phyloP scores from a whole-genome alignment of 495 filamentous ascomycete genomes.

The Chaetomium tenue region DNA sequence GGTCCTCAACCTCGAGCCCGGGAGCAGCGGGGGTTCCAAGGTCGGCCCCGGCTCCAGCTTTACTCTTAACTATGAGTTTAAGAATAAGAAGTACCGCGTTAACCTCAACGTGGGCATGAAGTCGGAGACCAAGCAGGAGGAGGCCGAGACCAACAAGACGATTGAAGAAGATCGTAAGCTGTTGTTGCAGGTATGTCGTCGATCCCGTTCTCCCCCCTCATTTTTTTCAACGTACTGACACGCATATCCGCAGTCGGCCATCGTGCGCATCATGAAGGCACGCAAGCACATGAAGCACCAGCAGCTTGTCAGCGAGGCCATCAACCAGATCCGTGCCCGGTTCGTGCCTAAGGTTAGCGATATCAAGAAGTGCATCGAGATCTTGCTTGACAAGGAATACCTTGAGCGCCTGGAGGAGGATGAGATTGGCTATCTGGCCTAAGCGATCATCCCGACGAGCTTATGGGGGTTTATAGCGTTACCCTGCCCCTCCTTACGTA shows the following conservation, averaged over 20 bases:
- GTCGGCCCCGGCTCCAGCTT: slow-evolving; percentile 72
- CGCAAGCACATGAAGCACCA: slow-evolving; percentile 98
- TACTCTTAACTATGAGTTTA: slow-evolving; percentile 87
- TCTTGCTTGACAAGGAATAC: slow-evolving; percentile 98
- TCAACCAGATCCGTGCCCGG: slow-evolving; percentile 88
- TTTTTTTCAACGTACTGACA: background rate
- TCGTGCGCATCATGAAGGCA: slow-evolving; percentile 99
- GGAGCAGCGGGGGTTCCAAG: slow-evolving; percentile 53
- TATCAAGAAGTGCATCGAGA: slow-evolving; percentile 99
- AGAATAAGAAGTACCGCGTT: slow-evolving; percentile 94
- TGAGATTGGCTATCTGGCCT: slow-evolving; percentile 88
- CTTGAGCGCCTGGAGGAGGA: slow-evolving; percentile 92
- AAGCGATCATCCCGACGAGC: slow-evolving; percentile 7
- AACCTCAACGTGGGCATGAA: slow-evolving; percentile 95
- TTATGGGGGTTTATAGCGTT: background rate
- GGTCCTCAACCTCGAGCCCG: slow-evolving; percentile 68
- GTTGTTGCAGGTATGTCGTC: slow-evolving; percentile 80
- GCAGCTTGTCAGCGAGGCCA: slow-evolving; percentile 88
- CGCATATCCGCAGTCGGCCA: slow-evolving; percentile 68
- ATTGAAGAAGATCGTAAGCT: slow-evolving; percentile 98
- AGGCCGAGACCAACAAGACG: slow-evolving; percentile 97
- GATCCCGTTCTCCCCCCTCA: background rate
- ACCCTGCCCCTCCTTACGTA: background rate
- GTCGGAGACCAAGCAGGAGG: slow-evolving; percentile 90
- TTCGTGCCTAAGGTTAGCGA: slow-evolving; percentile 91